phyloP scores from a whole-genome alignment of 495 filamentous ascomycete genomes.

The Aspergillus mulundensis region DNA sequence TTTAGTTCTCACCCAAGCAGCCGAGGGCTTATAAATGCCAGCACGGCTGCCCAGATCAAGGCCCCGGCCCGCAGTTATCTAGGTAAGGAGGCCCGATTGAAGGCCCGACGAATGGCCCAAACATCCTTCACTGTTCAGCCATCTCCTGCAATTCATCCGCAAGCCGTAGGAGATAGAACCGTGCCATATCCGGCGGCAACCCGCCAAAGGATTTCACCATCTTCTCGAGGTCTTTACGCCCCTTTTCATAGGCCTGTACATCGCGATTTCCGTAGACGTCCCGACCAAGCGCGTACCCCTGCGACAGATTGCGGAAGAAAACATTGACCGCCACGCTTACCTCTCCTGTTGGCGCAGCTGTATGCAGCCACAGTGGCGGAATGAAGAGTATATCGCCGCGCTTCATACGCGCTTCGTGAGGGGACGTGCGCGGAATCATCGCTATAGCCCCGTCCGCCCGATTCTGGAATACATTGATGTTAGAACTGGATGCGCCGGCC shows the following conservation, averaged over 20 bases:
- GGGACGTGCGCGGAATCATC: conserved; percentile 52
- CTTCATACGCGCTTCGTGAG: conserved; percentile 59
- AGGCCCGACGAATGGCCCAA: neutral
- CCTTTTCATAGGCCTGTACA: conserved; percentile 77
- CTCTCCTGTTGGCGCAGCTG: conserved; percentile 59
- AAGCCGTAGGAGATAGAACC: conserved; percentile 73
- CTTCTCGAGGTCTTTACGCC: conserved; percentile 63
- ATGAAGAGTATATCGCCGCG: conserved; percentile 77
- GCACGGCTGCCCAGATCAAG: neutral
- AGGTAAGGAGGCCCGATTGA: neutral
- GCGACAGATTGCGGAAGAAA: conserved; percentile 71
- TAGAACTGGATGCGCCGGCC: conserved; percentile 76
- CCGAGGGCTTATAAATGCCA: conserved; percentile 1
- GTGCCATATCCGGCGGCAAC: conserved; percentile 59
- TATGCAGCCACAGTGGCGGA: conserved; percentile 79
- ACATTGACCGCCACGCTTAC: conserved; percentile 77
- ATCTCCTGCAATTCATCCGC: conserved; percentile 60
- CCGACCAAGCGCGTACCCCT: conserved; percentile 66
- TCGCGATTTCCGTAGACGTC: conserved; percentile 91
- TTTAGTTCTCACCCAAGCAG: neutral
- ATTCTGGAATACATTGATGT: conserved; percentile 60
- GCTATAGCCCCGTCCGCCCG: conserved; percentile 31
- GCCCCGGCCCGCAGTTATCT: neutral
- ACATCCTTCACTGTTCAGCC: conserved; percentile 21
- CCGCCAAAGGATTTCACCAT: conserved; percentile 64